Conservation (phyloP, 192 early-diverging fungal genomes). For the Rhizophagus sp. region DNA sequence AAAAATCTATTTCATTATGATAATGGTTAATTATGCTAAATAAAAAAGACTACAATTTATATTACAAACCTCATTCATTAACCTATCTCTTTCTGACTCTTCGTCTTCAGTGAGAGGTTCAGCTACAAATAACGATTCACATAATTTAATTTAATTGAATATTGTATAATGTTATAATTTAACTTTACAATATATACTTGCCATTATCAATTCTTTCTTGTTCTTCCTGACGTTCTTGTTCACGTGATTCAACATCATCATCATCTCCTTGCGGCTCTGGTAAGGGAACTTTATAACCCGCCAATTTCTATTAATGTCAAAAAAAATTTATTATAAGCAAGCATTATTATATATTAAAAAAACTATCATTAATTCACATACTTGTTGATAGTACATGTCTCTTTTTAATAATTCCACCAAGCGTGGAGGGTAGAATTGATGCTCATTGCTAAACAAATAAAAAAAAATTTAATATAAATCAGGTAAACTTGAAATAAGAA, state of each 20-base stretch:
- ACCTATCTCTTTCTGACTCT: slow-evolving; percentile 68
- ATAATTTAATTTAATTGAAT: neutral
- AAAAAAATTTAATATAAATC: slow-evolving; percentile 5
- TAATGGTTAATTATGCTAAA: neutral
- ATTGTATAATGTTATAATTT: neutral
- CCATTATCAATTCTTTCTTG: slow-evolving; percentile 82
- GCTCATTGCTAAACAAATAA: slow-evolving; percentile 63
- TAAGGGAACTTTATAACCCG: slow-evolving; percentile 71
- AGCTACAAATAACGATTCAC: slow-evolving; percentile 43
- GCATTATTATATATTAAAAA: neutral
- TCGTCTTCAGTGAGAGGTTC: slow-evolving; percentile 92
- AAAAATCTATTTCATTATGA: slow-evolving; percentile 65
- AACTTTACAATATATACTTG: slow-evolving; percentile 19
- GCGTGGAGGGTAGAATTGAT: slow-evolving; percentile 89
- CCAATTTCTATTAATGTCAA: slow-evolving; percentile 48
- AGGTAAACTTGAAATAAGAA: neutral
- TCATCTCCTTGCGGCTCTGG: slow-evolving; percentile 43
- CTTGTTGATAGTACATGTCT: slow-evolving; percentile 73
- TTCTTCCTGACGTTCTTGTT: slow-evolving; percentile 69
- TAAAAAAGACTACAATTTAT: neutral
- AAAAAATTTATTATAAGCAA: neutral
- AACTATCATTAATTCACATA: slow-evolving; percentile 18
- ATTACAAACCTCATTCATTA: slow-evolving; percentile 34
- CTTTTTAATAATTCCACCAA: slow-evolving; percentile 80
- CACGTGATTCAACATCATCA: slow-evolving; percentile 46